A percentile compares a stretch with the other conserved stretches of the same genome.
These are phyloP conservation scores for Pythium chondricola DNA, from an alignment of 352 stramenopile species.

Conservation along the genomic window DNA sequence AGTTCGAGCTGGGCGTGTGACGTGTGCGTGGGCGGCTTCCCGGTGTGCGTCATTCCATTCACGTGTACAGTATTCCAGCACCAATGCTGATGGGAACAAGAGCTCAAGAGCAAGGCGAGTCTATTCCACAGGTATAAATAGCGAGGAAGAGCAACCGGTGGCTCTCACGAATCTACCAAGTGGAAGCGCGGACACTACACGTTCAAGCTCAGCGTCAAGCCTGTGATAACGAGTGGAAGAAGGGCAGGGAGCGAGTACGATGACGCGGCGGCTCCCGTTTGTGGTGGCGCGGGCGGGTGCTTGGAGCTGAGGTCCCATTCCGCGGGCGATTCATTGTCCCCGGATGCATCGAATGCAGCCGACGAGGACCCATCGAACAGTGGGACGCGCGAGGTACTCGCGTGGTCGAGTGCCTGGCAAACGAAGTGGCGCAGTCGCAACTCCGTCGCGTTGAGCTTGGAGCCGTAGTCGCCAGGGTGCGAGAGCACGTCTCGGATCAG, in stretches of 20 bases:
- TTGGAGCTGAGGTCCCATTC: background rate
- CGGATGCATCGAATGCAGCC: background rate
- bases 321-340: background rate
- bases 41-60: background rate
- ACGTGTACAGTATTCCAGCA: too few species aligned
- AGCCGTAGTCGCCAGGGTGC: constrained; percentile 12
- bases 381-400: too few species aligned
- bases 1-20: constrained; percentile 39
- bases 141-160: too few species aligned
- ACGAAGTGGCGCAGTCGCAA: background rate
- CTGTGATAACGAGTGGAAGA: too few species aligned
- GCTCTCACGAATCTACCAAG: too few species aligned
- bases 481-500: constrained; percentile 12
- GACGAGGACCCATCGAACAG: too few species aligned
- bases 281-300: background rate
- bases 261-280: background rate
- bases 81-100: too few species aligned
- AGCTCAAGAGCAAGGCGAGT: too few species aligned
- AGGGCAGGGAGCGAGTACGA: background rate
- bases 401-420: constrained; percentile 1
- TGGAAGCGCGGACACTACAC: too few species aligned
- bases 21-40: constrained; percentile 18
- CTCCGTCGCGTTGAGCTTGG: constrained; percentile 7
- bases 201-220: too few species aligned
- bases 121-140: too few species aligned